Evolutionary conservation across 2,329 filamentous ascomycete species (phyloP).

Genomic region (Exophiala xenobiotica): DNA sequence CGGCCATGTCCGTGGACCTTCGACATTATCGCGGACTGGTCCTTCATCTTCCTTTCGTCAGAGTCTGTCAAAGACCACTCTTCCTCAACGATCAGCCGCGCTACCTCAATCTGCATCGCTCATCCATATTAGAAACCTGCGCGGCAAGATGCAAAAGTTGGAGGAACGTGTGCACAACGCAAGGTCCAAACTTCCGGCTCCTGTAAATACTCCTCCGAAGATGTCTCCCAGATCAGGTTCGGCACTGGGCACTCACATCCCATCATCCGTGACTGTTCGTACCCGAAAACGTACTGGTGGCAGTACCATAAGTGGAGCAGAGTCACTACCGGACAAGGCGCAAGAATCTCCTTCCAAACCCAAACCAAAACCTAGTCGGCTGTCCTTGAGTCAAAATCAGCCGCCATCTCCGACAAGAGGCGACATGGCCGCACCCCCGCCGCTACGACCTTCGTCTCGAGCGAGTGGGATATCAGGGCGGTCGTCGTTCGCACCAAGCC

Average conservation of each 20-base stretch:
- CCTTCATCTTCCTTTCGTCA: constrained; percentile 45
- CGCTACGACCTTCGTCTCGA: constrained; percentile 25
- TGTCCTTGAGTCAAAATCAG: constrained; percentile 55
- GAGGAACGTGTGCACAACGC: constrained; percentile 90
- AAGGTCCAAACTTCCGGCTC: constrained; percentile 85
- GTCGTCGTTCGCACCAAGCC: constrained; percentile 26
- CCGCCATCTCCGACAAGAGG: constrained; percentile 48
- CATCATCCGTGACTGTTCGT: constrained; percentile 60
- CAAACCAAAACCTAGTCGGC: constrained; percentile 48
- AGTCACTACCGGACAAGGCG: constrained; percentile 31
- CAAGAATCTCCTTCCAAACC: constrained; percentile 27
- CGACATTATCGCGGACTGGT: constrained; percentile 51
- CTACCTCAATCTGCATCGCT: constrained; percentile 69
- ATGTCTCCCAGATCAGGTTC: constrained; percentile 68
- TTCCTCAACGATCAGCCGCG: constrained; percentile 32
- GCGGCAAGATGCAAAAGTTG: constrained; percentile 94
- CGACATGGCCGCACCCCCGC: constrained; percentile 28
- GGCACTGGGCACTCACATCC: constrained; percentile 50
- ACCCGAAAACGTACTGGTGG: constrained; percentile 67
- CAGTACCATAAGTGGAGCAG: constrained; percentile 46
- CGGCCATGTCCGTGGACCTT: constrained; percentile 56
- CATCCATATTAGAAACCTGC: constrained; percentile 87
- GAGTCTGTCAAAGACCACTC: constrained; percentile 32
- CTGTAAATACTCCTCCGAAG: constrained; percentile 72
- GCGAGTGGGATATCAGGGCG: constrained; percentile 31